Conservation (phyloP, 2,329 filamentous ascomycete genomes). For the Monosporascus ibericus region DNA sequence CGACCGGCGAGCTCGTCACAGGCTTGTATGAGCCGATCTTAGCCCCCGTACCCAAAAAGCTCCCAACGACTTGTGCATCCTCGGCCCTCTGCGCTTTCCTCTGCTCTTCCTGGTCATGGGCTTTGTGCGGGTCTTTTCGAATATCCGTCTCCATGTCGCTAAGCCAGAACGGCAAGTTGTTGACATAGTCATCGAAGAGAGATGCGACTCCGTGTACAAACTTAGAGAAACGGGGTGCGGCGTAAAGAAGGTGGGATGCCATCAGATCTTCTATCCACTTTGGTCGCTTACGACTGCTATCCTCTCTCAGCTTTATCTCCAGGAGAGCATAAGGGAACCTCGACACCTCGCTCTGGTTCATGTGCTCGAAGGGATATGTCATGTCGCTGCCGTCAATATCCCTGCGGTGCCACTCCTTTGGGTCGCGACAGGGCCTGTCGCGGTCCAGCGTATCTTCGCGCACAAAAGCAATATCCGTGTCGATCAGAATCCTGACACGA, state of each 20-base stretch:
- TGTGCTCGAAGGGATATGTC: slow-evolving; percentile 78
- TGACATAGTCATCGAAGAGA: slow-evolving; percentile 93
- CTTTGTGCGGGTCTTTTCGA: slow-evolving; percentile 81
- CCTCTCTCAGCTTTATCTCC: slow-evolving; percentile 82
- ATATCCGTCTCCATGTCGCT: slow-evolving; percentile 90
- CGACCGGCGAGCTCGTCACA: slow-evolving; percentile 59
- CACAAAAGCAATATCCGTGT: slow-evolving; percentile 88
- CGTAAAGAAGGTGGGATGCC: slow-evolving; percentile 85
- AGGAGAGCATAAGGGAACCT: slow-evolving; percentile 87
- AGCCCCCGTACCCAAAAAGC: slow-evolving; percentile 58
- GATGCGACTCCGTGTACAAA: slow-evolving; percentile 91
- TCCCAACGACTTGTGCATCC: slow-evolving; percentile 84
- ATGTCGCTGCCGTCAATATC: slow-evolving; percentile 82
- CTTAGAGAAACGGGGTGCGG: slow-evolving; percentile 88
- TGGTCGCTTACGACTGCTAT: slow-evolving; percentile 59
- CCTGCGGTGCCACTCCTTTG: slow-evolving; percentile 80
- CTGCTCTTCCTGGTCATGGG: slow-evolving; percentile 88
- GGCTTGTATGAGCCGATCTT: slow-evolving; percentile 50
- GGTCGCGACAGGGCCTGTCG: slow-evolving; percentile 82
- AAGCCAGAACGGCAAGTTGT: slow-evolving; percentile 94
- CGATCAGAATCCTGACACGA: slow-evolving; percentile 84
- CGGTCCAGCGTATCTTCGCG: slow-evolving; percentile 69
- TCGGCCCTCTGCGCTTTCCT: slow-evolving; percentile 74
- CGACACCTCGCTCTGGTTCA: slow-evolving; percentile 86
- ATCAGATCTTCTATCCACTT: slow-evolving; percentile 91